Evolutionary conservation across 352 stramenopile species (phyloP), one percentile per base, ranked within the genome.

Genomic region (Phytophthora brassicae): DNA sequence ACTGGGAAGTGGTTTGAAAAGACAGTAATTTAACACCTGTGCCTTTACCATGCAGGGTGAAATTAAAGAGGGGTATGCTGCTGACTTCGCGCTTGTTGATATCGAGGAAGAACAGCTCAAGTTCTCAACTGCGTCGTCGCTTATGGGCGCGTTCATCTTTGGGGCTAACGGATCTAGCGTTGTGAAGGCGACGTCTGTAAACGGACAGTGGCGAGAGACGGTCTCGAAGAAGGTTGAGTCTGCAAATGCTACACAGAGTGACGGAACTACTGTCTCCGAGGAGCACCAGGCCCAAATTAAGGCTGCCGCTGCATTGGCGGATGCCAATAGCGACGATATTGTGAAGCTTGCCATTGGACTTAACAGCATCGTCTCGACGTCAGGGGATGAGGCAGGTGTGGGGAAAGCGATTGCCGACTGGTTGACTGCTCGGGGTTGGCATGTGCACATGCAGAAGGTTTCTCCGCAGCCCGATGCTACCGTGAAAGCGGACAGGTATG

Each of bases 361-460:
- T 13, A 89, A 89, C 74, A 91, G 85, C 52, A 80, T 89, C 23
- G 52, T 73, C 28, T 89, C 79, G n/a, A 88, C 77, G 2, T 90
- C 79, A 4, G 82, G 84, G 13, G 67, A 90, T n/a, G 86, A 95
- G 56, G 75, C 84, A 9, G 59, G 69, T 23, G 88, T 92, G n/a
- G 85, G 81, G 0, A 62, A 85, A 35, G 69, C 84, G 19, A 68
- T 95, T 20, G 65, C 80, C 19, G 66, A 81, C 6, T 95, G 84
- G 84, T 71, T 95, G 2, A 68, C 68, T 47, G 63, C 56, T 45
- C 74, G 80, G 7, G 85, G 83, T 0, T 95, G 86, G 84, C 62
- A 78, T 51, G 84, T 95, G 14, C 70, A 92, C 51, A 66, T 84
- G 62, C 86, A 95, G 42, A 84, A 83, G 51, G 83, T 95, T 6